Base-by-base conservation (phyloP, 352 stramenopile genomes). In the Globisporangium carolinianum region DNA sequence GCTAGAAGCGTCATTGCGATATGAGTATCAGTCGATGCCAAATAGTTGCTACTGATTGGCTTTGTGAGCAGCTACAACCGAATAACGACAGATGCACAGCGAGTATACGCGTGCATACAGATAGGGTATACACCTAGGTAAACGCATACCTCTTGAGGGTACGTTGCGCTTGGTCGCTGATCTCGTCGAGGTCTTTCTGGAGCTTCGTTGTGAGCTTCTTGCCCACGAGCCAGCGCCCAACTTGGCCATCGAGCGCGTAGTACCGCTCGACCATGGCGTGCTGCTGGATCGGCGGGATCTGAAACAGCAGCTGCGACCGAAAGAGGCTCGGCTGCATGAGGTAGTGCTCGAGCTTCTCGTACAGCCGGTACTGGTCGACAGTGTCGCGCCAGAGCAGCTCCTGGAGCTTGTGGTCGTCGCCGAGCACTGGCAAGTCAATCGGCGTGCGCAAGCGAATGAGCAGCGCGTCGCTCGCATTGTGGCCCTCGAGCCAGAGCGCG, bases 181-280 rank as follows among this genome's bases (percentile, higher is more conserved):
- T 84, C 63, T 94, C 83, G 63, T 94, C 85, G 24, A 94, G 69
- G 51, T 94, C 85, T 60, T 94, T 94, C 55, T 91, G 78, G 54
- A 90, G 73, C 47, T 84, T 83, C n/a, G 81, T 67, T 18, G 77
- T 85, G 45, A 91, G 81, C 63, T 94, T 91, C 53, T 86, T 85
- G 55, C 85, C 85, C 57, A 93, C 52, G 36, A 94, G 62, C 72
- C 84, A 87, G 35, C 85, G 80, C 37, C 80, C 73, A 36, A 93
- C 77, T 49, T 79, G 61, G 46, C 70, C 70, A 53, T 94, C 79
- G 53, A 89, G 73, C 50, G 74, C 69, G 69, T 92, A 91, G 67
- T 94, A 94, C 35, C 75, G 77, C 56, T 90, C 75, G 24, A 91
- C 68, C 78, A 94, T 91, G 58, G 87, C 88, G 57, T 86, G 73